These are phyloP conservation scores for Linderina pennispora DNA, from an alignment of 192 early-diverging fungal species.

Conservation along the genomic window DNA sequence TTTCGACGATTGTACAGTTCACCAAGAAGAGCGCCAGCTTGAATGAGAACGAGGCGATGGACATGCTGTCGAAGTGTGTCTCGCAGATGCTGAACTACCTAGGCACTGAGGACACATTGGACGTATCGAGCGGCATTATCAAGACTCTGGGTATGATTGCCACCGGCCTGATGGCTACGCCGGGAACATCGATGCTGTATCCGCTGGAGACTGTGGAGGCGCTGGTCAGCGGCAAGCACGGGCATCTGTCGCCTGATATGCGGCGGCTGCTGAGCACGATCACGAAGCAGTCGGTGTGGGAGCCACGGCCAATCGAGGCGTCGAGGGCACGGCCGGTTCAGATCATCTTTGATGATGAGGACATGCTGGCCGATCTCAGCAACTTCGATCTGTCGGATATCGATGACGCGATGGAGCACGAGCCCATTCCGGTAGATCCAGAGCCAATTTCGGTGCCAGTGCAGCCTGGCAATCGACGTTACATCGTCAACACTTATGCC, in stretches of 20 bases:
- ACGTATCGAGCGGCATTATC: slow-evolving; percentile 16
- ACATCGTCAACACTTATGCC: too few species aligned
- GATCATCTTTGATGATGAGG: slow-evolving; percentile 31
- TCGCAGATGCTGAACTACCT: slow-evolving; percentile 39
- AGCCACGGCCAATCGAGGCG: slow-evolving; percentile 10
- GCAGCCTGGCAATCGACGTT: too few species aligned
- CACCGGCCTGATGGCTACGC: slow-evolving; percentile 21
- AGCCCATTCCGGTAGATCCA: too few species aligned
- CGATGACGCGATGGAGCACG: too few species aligned
- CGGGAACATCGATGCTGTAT: slow-evolving; percentile 31
- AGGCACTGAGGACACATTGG: slow-evolving; percentile 12
- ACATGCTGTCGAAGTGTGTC: slow-evolving; percentile 29
- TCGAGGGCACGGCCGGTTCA: slow-evolving; percentile 23
- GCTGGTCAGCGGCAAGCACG: slow-evolving; percentile 8
- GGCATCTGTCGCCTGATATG: slow-evolving; percentile 7
- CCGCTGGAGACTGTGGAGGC: slow-evolving; percentile 20
- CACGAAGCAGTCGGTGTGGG: slow-evolving; percentile 16
- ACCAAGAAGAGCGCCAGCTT: slow-evolving; percentile 15
- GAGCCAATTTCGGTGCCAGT: too few species aligned
- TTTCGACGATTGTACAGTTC: slow-evolving; percentile 26
- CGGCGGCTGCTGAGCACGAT: slow-evolving; percentile 11
- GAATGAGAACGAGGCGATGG: slow-evolving; percentile 33
- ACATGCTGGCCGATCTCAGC: slow-evolving; percentile 25
- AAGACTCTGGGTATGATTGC: slow-evolving; percentile 29
- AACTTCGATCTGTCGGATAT: slow-evolving; percentile 22